Base-by-base conservation (phyloP, 805 yeast genomes). In the Candida saitoana region DNA sequence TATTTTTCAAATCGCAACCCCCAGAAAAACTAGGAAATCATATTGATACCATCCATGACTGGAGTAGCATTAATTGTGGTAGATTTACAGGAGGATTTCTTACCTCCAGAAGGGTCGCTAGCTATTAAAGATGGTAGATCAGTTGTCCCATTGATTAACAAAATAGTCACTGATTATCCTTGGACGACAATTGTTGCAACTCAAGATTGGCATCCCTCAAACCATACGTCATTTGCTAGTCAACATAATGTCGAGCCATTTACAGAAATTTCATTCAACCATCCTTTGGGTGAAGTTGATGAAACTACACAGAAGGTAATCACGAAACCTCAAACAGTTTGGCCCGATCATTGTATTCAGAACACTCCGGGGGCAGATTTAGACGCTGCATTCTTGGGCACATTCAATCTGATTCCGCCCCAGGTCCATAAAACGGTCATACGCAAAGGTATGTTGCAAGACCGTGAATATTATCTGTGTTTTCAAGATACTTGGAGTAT, bases 331-430 rank as follows among this genome's bases (percentile, higher is more conserved):
- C 80, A 79, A 48, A 70, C 73, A 0, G 69, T 88, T 3, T 90
- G 97, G 97, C 97, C 98, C 0, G 90, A 77, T 42, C 98, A 90
- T 57, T 90, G 97, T 60, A 77, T 90, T 12, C 90, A 87, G 54
- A 70, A 73, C 39, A 71, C 89, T 0, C 38, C 49, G 4, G 98
- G 97, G 0, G 74, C 90, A 0, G 69, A 73, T 29, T 69, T 85
- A 25, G 85, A 87, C 4, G 49, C 60, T 0, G 76, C 67, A 46
- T 68, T 88, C 40, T 50, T 62, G 39, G 55, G 58, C 9, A 53
- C 50, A 1, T 61, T 78, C 41, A 54, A 47, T 44, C 51, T 51
- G 25, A 52, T 71, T 34, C 64, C 66, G 44, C 45, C 48, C 4
- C 56, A 59, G 19, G 59, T 71, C 3, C 66, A 74, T 22, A 50